These are phyloP conservation scores for Clavispora phyllophila DNA, from an alignment of 805 yeast species.

Conservation along the genomic window DNA sequence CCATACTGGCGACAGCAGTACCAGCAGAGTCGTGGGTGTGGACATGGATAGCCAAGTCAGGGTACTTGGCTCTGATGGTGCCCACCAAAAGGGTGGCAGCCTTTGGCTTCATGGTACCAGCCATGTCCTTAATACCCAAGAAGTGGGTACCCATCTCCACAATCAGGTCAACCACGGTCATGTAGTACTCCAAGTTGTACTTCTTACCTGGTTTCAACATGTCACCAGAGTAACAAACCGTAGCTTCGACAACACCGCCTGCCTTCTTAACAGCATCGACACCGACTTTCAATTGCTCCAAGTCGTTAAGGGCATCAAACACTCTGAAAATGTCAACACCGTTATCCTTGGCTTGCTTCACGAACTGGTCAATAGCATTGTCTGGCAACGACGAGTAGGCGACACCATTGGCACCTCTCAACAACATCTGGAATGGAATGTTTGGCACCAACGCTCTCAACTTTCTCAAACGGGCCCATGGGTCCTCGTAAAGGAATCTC, in stretches of 20 bases:
- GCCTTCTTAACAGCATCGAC: conserved; percentile 97
- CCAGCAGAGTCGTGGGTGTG: conserved; percentile 99
- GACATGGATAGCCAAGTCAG: conserved; percentile 94
- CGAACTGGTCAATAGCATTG: conserved; percentile 97
- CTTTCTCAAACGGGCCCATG: conserved; percentile 93
- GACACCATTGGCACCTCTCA: conserved; percentile 99
- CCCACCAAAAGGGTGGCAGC: conserved; percentile 84
- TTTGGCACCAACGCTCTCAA: conserved; percentile 90
- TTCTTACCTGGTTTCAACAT: conserved; percentile 95
- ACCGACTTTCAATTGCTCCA: conserved; percentile 96
- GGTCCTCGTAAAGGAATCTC: conserved; percentile 98
- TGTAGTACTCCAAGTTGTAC: conserved; percentile 87
- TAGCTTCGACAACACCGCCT: conserved; percentile 98
- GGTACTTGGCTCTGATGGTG: conserved; percentile 78
- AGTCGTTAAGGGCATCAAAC: conserved; percentile 93
- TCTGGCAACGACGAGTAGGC: conserved; percentile 98
- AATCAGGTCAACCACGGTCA: conserved; percentile 73
- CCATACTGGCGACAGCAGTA: conserved; percentile 97
- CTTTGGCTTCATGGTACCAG: conserved; percentile 94
- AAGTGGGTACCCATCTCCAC: conserved; percentile 95
- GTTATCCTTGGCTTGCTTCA: conserved; percentile 85
- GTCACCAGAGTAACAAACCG: conserved; percentile 98
- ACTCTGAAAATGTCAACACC: conserved; percentile 99
- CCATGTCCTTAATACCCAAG: conserved; percentile 98
- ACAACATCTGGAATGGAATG: conserved; percentile 98